Percentiles rank a stretch among this genome's conserved stretches.
phyloP scores from a whole-genome alignment of 2,329 filamentous ascomycete species.

The Penicillium sp. region DNA sequence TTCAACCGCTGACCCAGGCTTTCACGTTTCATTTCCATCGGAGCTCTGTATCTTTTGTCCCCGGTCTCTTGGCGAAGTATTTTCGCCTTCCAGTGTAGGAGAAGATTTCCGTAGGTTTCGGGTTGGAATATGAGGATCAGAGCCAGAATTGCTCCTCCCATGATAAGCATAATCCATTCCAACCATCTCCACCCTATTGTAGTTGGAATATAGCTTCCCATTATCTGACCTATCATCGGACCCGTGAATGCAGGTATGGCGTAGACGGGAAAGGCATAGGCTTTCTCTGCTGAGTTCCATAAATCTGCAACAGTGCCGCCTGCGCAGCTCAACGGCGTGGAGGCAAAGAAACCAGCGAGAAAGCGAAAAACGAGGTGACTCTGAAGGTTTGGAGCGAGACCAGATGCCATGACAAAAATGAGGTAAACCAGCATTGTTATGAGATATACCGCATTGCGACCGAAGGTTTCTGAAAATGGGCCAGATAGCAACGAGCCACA shows the following conservation, averaged over 20 bases:
- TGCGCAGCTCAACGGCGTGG: slow-evolving; percentile 48
- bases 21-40: slow-evolving; percentile 19
- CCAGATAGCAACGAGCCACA: slow-evolving; percentile 53
- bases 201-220: slow-evolving; percentile 18
- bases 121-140: slow-evolving; percentile 50
- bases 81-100: slow-evolving; percentile 49
- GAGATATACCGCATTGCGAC: slow-evolving; percentile 57
- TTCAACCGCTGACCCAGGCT: slow-evolving; percentile 18
- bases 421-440: slow-evolving; percentile 50
- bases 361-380: slow-evolving; percentile 55
- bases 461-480: slow-evolving; percentile 54
- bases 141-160: slow-evolving; percentile 37
- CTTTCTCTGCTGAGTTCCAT: slow-evolving; percentile 51
- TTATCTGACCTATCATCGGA: slow-evolving; percentile 26
- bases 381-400: slow-evolving; percentile 53
- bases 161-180: slow-evolving; percentile 50
- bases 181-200: slow-evolving; percentile 41
- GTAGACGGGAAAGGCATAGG: slow-evolving; percentile 55
- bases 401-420: slow-evolving; percentile 54
- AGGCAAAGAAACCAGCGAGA: slow-evolving; percentile 52
- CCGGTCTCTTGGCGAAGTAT: slow-evolving; percentile 45
- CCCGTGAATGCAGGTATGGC: slow-evolving; percentile 50
- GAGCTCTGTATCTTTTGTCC: slow-evolving; percentile 52
- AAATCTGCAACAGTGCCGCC: slow-evolving; percentile 52
- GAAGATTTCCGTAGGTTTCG: slow-evolving; percentile 53